These are phyloP conservation scores for Metarhizium brunneum DNA, from an alignment of 2,329 filamentous ascomycete genomes.

Conservation along the genomic window DNA sequence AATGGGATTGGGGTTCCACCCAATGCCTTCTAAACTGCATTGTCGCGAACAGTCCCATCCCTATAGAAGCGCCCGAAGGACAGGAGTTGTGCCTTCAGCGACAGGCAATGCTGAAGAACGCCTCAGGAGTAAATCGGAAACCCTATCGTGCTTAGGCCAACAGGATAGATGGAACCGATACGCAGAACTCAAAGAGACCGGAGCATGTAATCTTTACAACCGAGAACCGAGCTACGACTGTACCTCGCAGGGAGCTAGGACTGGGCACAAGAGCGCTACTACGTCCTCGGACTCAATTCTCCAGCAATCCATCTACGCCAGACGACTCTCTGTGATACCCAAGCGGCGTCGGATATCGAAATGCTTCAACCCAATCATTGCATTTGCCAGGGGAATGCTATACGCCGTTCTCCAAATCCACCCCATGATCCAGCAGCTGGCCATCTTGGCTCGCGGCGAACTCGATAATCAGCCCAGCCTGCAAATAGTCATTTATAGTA, in stretches of 20 bases:
- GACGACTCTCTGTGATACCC: conserved; percentile 53
- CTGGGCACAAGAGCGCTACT: conserved; percentile 38
- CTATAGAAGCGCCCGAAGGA: conserved; percentile 53
- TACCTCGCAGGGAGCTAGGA: conserved; percentile 5
- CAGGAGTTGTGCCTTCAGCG: conserved; percentile 59
- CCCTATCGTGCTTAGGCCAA: conserved; percentile 42
- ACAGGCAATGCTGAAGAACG: conserved; percentile 63
- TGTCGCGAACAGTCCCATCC: conserved; percentile 60
- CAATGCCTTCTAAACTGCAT: conserved; percentile 68
- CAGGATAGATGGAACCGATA: conserved; percentile 44
- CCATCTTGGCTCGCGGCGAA: conserved; percentile 51
- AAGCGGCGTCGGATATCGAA: conserved; percentile 55
- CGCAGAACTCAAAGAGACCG: conserved; percentile 55
- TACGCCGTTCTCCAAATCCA: conserved; percentile 61
- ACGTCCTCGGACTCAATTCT: conserved; percentile 49
- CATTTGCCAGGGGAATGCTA: conserved; percentile 56
- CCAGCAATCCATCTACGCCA: conserved; percentile 52
- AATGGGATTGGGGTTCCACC: conserved; percentile 52
- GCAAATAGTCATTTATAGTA: conserved; percentile 59
- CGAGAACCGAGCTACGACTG: conserved; percentile 21
- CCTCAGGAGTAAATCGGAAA: conserved; percentile 56
- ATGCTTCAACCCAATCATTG: conserved; percentile 50
- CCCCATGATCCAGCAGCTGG: conserved; percentile 56
- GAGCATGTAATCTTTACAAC: conserved; percentile 51
- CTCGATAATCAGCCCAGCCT: conserved; percentile 53